Conservation (phyloP, 2,329 filamentous ascomycete species). For the Rutstroemia sp. region DNA sequence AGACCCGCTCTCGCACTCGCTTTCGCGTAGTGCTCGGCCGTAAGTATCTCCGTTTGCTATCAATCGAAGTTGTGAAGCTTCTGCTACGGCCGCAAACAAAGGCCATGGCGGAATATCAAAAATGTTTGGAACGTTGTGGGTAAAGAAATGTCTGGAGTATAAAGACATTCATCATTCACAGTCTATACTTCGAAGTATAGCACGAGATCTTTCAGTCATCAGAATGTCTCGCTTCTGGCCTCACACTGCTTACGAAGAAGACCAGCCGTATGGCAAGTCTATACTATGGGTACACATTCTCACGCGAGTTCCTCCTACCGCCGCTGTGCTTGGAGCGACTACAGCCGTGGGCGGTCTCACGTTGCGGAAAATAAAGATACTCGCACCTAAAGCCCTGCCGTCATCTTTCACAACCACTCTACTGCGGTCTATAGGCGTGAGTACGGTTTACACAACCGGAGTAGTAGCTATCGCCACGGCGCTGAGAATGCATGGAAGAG, state of each 20-base stretch:
- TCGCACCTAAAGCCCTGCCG: slow-evolving; percentile 1
- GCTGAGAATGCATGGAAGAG: slow-evolving; percentile 45
- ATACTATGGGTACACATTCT: slow-evolving; percentile 55
- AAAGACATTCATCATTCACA: no score
- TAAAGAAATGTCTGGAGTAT: no score
- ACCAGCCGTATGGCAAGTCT: slow-evolving; percentile 46
- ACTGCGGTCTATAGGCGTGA: slow-evolving; percentile 39
- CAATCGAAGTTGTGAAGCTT: no score
- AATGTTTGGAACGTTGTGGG: no score
- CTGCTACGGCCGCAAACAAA: no score
- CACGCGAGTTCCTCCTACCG: slow-evolving; percentile 46
- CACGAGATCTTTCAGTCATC: background rate
- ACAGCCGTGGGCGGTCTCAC: slow-evolving; percentile 30
- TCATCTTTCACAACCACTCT: slow-evolving; percentile 31
- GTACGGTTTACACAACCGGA: slow-evolving; percentile 38
- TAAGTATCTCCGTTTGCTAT: no score
- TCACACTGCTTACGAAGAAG: slow-evolving; percentile 52
- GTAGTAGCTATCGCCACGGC: slow-evolving; percentile 38
- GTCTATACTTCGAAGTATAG: no score
- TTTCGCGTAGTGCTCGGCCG: no score
- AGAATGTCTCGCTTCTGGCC: slow-evolving; percentile 46
- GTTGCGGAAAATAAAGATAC: slow-evolving; percentile 14
- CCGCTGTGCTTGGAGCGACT: slow-evolving; percentile 41
- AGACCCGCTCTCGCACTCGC: no score
- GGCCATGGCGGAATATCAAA: no score